These are phyloP conservation scores for Pythium utonaiense DNA, from an alignment of 352 stramenopile species.

Conservation along the genomic window DNA sequence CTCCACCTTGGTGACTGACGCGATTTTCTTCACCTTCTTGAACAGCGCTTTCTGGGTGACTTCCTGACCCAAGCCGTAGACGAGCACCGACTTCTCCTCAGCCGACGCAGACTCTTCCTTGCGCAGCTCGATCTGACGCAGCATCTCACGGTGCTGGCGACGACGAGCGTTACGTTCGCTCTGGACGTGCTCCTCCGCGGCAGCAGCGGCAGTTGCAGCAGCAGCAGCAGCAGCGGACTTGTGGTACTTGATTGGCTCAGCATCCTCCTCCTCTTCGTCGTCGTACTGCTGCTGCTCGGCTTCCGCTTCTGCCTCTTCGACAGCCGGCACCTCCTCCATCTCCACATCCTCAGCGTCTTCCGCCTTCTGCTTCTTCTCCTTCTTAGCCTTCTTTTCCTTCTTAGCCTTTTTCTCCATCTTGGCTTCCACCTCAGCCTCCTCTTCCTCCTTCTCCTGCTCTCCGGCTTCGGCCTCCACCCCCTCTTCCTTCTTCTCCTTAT, in stretches of 20 bases:
- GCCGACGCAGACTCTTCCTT: slow-evolving; percentile 48
- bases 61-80: slow-evolving; percentile 65
- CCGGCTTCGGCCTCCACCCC: slow-evolving; percentile 7
- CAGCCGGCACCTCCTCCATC: neutral
- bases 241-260: slow-evolving; percentile 30
- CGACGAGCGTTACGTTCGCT: slow-evolving; percentile 79
- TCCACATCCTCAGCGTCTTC: slow-evolving; percentile 1
- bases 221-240: slow-evolving; percentile 7
- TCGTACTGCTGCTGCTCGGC: slow-evolving; percentile 13
- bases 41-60: slow-evolving; percentile 76
- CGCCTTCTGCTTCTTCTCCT: slow-evolving; percentile 3
- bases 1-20: slow-evolving; percentile 44
- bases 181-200: slow-evolving; percentile 44
- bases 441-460: slow-evolving; percentile 16
- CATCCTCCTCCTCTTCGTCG: slow-evolving; percentile 22
- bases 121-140: slow-evolving; percentile 62
- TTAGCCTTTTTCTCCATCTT: slow-evolving; percentile 34
- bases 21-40: slow-evolving; percentile 82
- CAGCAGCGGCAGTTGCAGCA: slow-evolving; percentile 3
- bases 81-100: slow-evolving; percentile 67
- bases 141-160: slow-evolving; percentile 70
- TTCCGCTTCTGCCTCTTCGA: slow-evolving; percentile 10
- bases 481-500: slow-evolving; percentile 26
- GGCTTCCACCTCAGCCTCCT: slow-evolving; percentile 11
- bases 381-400: slow-evolving; percentile 23